These are phyloP conservation scores for Paraconiothyrium brasiliense DNA, from an alignment of 2,329 filamentous ascomycete species.

Conservation along the genomic window DNA sequence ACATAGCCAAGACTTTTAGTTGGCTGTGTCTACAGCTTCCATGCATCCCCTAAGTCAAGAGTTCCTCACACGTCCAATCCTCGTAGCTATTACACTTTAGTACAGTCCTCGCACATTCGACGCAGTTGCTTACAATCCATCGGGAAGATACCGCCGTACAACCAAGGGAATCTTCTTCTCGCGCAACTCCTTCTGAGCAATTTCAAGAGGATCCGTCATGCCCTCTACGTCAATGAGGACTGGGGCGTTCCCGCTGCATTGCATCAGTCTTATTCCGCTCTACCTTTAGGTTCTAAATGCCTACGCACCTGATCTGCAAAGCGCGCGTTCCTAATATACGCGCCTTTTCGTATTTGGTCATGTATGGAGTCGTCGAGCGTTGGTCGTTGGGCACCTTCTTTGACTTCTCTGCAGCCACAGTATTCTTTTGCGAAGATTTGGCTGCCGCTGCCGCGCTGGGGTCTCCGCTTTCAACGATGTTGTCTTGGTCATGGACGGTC, in stretches of 20 bases:
- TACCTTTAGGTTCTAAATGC: background rate
- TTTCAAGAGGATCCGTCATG: slow-evolving; percentile 96
- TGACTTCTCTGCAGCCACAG: slow-evolving; percentile 68
- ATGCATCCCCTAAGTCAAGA: slow-evolving; percentile 61
- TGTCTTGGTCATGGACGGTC: slow-evolving; percentile 41
- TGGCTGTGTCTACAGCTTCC: background rate
- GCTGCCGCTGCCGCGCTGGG: slow-evolving; percentile 58
- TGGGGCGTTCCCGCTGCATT: slow-evolving; percentile 88
- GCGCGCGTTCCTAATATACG: slow-evolving; percentile 92
- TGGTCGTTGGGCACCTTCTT: slow-evolving; percentile 92
- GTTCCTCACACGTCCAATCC: slow-evolving; percentile 98
- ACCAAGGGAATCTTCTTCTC: slow-evolving; percentile 99
- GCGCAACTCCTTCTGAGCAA: slow-evolving; percentile 94
- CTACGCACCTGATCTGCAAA: slow-evolving; percentile 86
- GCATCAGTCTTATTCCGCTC: slow-evolving; percentile 25
- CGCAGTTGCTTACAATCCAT: slow-evolving; percentile 79
- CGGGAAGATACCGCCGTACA: slow-evolving; percentile 92
- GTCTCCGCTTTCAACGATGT: slow-evolving; percentile 61
- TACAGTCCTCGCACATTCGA: background rate
- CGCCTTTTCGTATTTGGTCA: slow-evolving; percentile 99
- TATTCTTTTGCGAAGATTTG: slow-evolving; percentile 59
- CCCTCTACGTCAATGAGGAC: slow-evolving; percentile 96
- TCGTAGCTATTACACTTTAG: slow-evolving; percentile 74
- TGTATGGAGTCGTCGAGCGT: slow-evolving; percentile 93
- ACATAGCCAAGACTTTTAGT: background rate